These are phyloP conservation scores for Magnusiomyces fungicola DNA, from an alignment of 1,139 yeast species.

Conservation along the genomic window DNA sequence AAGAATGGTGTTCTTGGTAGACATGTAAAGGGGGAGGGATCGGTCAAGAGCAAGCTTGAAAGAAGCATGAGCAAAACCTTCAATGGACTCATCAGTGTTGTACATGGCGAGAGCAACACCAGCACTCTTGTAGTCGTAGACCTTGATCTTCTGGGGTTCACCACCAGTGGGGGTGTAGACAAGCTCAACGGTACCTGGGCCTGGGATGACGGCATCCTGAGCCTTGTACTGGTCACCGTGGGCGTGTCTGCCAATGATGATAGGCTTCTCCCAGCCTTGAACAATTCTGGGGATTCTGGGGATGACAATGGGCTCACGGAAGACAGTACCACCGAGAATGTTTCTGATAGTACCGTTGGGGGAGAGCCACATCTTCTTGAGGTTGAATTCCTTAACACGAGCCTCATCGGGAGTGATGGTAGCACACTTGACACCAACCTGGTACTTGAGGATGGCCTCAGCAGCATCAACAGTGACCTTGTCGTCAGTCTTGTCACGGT, in stretches of 20 bases:
- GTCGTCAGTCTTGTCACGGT: conserved; percentile 83
- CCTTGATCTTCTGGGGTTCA: conserved; percentile 49
- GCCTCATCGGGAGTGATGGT: conserved; percentile 98
- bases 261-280: conserved; percentile 92
- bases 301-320: conserved; percentile 93
- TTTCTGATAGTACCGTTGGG: conserved; percentile 97
- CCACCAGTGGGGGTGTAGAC: conserved; percentile 67
- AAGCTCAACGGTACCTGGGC: conserved; percentile 71
- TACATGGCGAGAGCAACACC: conserved; percentile 94
- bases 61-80: conserved; percentile 86
- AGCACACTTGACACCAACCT: conserved; percentile 95
- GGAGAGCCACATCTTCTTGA: conserved; percentile 95
- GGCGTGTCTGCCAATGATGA: conserved; percentile 94
- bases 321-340: conserved; percentile 91
- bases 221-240: conserved; percentile 97
- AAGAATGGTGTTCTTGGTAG: conserved; percentile 91
- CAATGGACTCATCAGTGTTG: conserved; percentile 86
- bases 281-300: conserved; percentile 82
- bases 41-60: conserved; percentile 80
- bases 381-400: conserved; percentile 78
- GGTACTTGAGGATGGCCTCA: conserved; percentile 76
- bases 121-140: conserved; percentile 62
- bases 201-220: conserved; percentile 71
- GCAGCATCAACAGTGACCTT: conserved; percentile 87
- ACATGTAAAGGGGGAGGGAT: conserved; percentile 69